Conservation (phyloP, 208 protist genomes). For the Wallacemonas collosoma region DNA sequence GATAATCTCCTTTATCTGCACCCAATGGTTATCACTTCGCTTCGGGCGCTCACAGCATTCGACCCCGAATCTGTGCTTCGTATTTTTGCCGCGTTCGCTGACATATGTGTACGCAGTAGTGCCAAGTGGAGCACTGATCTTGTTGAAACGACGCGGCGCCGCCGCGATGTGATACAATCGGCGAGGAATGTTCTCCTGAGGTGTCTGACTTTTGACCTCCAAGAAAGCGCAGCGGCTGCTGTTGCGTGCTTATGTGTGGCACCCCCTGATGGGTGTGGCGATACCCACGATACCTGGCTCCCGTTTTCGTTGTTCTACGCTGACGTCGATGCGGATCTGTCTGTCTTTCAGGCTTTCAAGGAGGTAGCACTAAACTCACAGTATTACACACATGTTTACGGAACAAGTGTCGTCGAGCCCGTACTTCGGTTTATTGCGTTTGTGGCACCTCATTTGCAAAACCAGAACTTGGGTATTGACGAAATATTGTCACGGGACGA, state of each 20-base stretch:
- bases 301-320: neutral
- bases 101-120: neutral
- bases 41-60: neutral
- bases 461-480: neutral
- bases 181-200: neutral
- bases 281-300: too few species aligned
- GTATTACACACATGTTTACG: conserved; percentile 7
- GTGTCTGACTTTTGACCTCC: conserved; percentile 1
- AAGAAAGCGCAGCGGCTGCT: neutral
- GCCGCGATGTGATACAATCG: neutral
- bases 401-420: neutral
- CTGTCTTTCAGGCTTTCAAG: conserved; percentile 1
- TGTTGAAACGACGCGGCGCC: neutral
- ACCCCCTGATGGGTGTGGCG: too few species aligned
- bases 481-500: neutral
- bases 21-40: neutral
- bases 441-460: neutral
- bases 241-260: neutral
- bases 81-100: neutral
- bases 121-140: neutral
- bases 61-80: neutral
- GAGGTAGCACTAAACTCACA: neutral
- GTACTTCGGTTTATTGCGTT: neutral
- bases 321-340: neutral
- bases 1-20: conserved; percentile 12